Evolutionary conservation across 805 yeast species (phyloP), one percentile per base, ranked within the genome.

Genomic region (Alloascoidea africana): DNA sequence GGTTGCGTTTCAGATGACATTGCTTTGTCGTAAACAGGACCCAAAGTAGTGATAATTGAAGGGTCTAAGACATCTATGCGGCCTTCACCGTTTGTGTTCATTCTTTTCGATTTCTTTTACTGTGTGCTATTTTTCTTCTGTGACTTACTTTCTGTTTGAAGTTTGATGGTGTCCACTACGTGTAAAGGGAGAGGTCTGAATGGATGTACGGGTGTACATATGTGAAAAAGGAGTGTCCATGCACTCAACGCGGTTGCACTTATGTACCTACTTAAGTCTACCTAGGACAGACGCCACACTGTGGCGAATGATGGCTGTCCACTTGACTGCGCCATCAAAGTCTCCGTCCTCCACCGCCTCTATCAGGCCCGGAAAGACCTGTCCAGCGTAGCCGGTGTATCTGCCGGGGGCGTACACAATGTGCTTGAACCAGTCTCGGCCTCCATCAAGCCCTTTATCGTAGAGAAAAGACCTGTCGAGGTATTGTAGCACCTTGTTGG

Each of bases 351-450:
- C 76, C 11, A 73, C 46, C 0, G 73, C 67, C 47, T 73, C 80
- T 4, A 57, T 58, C 32, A 73, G 50, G 0, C 73, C 76, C 1
- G 80, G 79, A 39, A 72, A 55, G 27, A 65, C 60, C 38, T 68
- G 73, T 3, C 76, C 77, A n/a, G 67, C 65, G 42, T 73, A 73
- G 2, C 80, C 80, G 1, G 76, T 73, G 53, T 68, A 65, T 36
- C 75, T 51, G 1, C 77, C 78, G 36, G 76, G 70, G 2, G 78
- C 73, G 49, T 58, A 73, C n/a, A 73, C 61, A 34, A 65, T 54
- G 49, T 74, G 81, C 50, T 65, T 70, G 55, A 66, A 73, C 78
- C 78, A 74, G 2, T 59, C 50, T 38, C 80, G 59, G 33, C 55
- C 59, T 14, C 5, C 13, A 13, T 60, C 63, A 14, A 73, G 57